Conservation (phyloP, 1,139 yeast genomes). For the Kodamaea fungicola region DNA sequence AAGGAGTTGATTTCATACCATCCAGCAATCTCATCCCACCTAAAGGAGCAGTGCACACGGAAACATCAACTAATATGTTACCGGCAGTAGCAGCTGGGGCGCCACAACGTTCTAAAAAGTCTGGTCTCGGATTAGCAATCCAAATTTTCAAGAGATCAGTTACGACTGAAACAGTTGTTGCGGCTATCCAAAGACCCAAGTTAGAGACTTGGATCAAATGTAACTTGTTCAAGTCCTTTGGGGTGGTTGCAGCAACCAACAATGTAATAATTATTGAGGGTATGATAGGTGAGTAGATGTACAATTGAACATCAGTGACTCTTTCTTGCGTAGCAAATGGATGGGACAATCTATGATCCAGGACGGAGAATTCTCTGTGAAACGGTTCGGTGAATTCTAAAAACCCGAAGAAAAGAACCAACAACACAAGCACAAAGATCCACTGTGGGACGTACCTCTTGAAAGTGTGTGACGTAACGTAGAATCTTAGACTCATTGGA, state of each 20-base stretch:
- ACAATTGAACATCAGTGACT: slow-evolving; percentile 18
- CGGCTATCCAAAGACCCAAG: slow-evolving; percentile 15
- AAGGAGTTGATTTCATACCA: slow-evolving; percentile 78
- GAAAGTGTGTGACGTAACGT: slow-evolving; percentile 12
- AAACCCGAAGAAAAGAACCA: slow-evolving; percentile 14
- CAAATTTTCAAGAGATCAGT: slow-evolving; percentile 23
- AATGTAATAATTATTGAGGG: slow-evolving; percentile 14
- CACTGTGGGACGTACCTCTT: slow-evolving; percentile 15
- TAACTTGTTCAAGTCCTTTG: slow-evolving; percentile 11
- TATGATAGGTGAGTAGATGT: slow-evolving; percentile 12
- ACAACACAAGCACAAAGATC: slow-evolving; percentile 14
- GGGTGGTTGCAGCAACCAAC: slow-evolving; percentile 9
- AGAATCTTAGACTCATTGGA: slow-evolving; percentile 8
- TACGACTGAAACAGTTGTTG: slow-evolving; percentile 31
- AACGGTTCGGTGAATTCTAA: slow-evolving; percentile 22
- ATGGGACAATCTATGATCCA: slow-evolving; percentile 16
- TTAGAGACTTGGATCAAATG: slow-evolving; percentile 18
- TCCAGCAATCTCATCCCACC: slow-evolving; percentile 56
- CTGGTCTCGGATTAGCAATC: slow-evolving; percentile 26
- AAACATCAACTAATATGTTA: slow-evolving; percentile 13
- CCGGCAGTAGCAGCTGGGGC: slow-evolving; percentile 13
- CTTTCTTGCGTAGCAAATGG: slow-evolving; percentile 20
- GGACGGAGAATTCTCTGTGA: slow-evolving; percentile 15
- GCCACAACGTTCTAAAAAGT: slow-evolving; percentile 23
- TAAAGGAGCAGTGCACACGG: slow-evolving; percentile 36